phyloP scores from a whole-genome alignment of 2,329 filamentous ascomycete species.

The Diaporthe sp. region DNA sequence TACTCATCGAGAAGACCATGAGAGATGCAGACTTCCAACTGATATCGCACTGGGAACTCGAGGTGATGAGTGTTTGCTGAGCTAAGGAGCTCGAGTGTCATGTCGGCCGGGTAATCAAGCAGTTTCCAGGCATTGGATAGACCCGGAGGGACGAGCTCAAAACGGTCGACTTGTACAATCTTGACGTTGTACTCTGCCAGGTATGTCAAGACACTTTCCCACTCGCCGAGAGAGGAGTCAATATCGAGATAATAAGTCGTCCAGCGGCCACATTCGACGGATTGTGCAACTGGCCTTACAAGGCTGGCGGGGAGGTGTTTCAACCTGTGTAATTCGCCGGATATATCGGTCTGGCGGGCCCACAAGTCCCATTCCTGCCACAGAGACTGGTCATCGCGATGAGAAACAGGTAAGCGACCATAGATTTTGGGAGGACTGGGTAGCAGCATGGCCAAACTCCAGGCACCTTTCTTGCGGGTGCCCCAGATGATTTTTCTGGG shows the following conservation, averaged over 20 bases:
- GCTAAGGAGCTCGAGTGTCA: slow-evolving; percentile 47
- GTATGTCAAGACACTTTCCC: slow-evolving; percentile 61
- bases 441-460: slow-evolving; percentile 61
- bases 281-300: slow-evolving; percentile 49
- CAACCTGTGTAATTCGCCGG: slow-evolving; percentile 49
- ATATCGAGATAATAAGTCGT: slow-evolving; percentile 66
- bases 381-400: slow-evolving; percentile 45
- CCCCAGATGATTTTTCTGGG: slow-evolving; percentile 59
- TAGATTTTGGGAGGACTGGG: slow-evolving; percentile 63
- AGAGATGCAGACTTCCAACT: slow-evolving; percentile 94
- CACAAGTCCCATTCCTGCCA: slow-evolving; percentile 61
- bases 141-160: slow-evolving; percentile 33
- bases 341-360: slow-evolving; percentile 62
- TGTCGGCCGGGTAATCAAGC: slow-evolving; percentile 20
- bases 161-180: slow-evolving; percentile 39
- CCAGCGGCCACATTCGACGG: slow-evolving; percentile 69
- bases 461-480: slow-evolving; percentile 47
- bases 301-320: slow-evolving; percentile 54
- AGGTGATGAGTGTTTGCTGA: slow-evolving; percentile 59
- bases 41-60: slow-evolving; percentile 83
- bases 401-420: slow-evolving; percentile 51
- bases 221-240: slow-evolving; percentile 46
- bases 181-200: slow-evolving; percentile 81
- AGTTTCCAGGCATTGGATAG: slow-evolving; percentile 31
- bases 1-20: slow-evolving; percentile 82